Conservation (phyloP, 1,284 basidiomycete species). For the Vanrija pseudolonga region DNA sequence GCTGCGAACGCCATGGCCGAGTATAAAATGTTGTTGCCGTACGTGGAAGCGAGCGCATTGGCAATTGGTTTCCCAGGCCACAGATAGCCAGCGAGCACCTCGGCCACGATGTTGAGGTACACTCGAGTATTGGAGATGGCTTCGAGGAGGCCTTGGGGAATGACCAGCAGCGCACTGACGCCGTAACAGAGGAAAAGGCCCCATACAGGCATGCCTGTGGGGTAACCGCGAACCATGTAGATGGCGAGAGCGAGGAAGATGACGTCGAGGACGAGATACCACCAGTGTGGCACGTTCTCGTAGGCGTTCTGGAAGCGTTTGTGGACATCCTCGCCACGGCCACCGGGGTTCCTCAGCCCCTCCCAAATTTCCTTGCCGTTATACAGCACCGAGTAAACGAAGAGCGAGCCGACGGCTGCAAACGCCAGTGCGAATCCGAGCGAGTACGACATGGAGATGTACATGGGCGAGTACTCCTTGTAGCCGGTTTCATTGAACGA, state of each 20-base stretch:
- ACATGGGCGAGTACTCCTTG: conserved; percentile 29
- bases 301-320: conserved; percentile 77
- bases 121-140: conserved; percentile 55
- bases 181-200: conserved; percentile 33
- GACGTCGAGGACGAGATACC: conserved; percentile 64
- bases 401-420: conserved; percentile 47
- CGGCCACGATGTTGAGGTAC: conserved; percentile 53
- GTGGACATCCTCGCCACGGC: conserved; percentile 64
- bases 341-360: conserved; percentile 61
- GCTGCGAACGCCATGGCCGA: conserved; percentile 52
- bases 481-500: conserved; percentile 27
- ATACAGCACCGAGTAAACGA: conserved; percentile 52
- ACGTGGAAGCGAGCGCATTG: conserved; percentile 45
- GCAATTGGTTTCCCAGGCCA: conserved; percentile 60
- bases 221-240: conserved; percentile 52
- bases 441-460: conserved; percentile 43
- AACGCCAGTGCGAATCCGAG: conserved; percentile 50
- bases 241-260: conserved; percentile 55
- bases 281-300: conserved; percentile 70
- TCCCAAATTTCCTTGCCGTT: conserved; percentile 49
- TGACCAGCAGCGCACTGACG: neutral
- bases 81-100: conserved; percentile 59
- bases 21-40: conserved; percentile 54
- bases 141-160: conserved; percentile 54
- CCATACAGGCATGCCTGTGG: conserved; percentile 65